phyloP scores from a whole-genome alignment of 305 asterid genomes.

The Fraxinus platypoda region DNA sequence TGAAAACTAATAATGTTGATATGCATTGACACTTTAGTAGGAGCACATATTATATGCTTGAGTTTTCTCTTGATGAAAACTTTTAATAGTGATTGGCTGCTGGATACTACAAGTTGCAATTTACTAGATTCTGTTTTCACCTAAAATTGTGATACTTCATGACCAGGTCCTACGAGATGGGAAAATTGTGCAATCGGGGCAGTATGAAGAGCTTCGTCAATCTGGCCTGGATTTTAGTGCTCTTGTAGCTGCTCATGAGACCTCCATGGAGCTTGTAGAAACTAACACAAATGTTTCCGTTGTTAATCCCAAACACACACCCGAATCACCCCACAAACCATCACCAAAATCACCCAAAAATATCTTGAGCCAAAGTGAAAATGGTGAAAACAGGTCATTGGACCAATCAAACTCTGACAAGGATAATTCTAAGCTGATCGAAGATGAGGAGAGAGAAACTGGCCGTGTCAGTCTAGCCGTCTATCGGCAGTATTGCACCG shows the following conservation, averaged over 20 bases:
- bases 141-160: not conserved
- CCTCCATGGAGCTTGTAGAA: conserved; percentile 60
- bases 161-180: conserved; percentile 70
- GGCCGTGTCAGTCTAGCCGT: conserved; percentile 53
- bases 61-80: not conserved
- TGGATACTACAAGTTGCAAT: not conserved
- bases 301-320: conserved; percentile 18
- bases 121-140: not conserved
- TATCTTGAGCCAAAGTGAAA: conserved; percentile 8
- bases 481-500: conserved; percentile 54
- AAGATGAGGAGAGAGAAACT: conserved; percentile 68
- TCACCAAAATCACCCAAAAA: conserved; percentile 18
- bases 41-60: not conserved
- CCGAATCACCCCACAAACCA: conserved; percentile 25
- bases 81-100: not conserved
- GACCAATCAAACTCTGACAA: conserved; percentile 28
- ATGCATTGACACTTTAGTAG: not conserved
- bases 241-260: conserved; percentile 68
- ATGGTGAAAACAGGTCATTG: conserved; percentile 25
- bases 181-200: conserved; percentile 68
- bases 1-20: not conserved
- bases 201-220: conserved; percentile 46
- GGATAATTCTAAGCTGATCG: conserved; percentile 50
- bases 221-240: conserved; percentile 54
- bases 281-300: conserved; percentile 21